phyloP scores from a whole-genome alignment of 1,284 basidiomycete genomes.

The Fomitopsis schrenkii region DNA sequence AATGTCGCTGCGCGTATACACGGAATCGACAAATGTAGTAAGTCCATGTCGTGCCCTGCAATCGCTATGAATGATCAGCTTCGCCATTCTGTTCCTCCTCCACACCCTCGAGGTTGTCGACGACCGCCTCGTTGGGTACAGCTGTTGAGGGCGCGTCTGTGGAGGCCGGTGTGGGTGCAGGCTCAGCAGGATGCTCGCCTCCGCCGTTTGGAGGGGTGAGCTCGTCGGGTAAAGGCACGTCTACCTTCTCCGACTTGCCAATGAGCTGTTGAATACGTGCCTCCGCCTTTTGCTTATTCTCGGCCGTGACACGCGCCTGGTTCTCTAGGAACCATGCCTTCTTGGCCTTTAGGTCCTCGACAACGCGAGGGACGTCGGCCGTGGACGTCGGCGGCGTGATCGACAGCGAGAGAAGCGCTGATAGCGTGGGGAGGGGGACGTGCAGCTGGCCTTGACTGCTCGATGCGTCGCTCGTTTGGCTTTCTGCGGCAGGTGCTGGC shows the following conservation, averaged over 20 bases:
- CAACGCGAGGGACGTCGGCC: slow-evolving; percentile 77
- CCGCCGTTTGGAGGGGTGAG: slow-evolving; percentile 38
- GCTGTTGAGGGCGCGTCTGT: slow-evolving; percentile 24
- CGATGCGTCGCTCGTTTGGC: slow-evolving; percentile 29
- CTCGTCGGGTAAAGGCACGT: slow-evolving; percentile 33
- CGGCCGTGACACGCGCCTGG: slow-evolving; percentile 62
- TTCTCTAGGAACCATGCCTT: slow-evolving; percentile 91
- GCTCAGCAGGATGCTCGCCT: slow-evolving; percentile 46
- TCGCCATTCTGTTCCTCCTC: slow-evolving; percentile 35
- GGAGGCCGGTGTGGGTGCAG: slow-evolving; percentile 39
- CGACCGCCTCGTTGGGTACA: slow-evolving; percentile 39
- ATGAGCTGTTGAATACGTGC: slow-evolving; percentile 72
- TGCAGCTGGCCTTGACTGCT: slow-evolving; percentile 50
- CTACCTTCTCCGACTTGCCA: slow-evolving; percentile 39
- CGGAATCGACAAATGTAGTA: slow-evolving; percentile 14
- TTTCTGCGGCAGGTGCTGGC: slow-evolving; percentile 26
- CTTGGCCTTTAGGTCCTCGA: slow-evolving; percentile 92
- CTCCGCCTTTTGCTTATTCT: slow-evolving; percentile 77
- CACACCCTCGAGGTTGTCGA: slow-evolving; percentile 44
- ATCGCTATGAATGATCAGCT: slow-evolving; percentile 17
- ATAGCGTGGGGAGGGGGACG: slow-evolving; percentile 82
- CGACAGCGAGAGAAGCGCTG: slow-evolving; percentile 84
- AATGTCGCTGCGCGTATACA: slow-evolving; percentile 15
- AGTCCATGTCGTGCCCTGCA: slow-evolving; percentile 12
- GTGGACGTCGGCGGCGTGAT: slow-evolving; percentile 86